phyloP scores from a whole-genome alignment of 805 yeast species.

The Yarrowia sp. region DNA sequence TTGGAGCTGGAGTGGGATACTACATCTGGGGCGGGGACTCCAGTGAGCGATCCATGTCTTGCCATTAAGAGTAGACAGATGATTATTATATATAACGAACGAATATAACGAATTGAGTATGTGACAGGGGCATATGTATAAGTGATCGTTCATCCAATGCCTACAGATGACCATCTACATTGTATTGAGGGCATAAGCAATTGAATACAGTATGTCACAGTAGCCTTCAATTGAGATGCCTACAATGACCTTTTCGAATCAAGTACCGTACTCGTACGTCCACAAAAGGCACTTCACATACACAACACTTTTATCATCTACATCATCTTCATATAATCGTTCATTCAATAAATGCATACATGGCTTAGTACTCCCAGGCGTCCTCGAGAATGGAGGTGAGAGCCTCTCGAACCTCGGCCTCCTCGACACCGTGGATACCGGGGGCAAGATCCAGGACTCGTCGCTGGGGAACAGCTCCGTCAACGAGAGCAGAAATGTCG shows the following conservation, averaged over 20 bases:
- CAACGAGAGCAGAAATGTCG: constrained; percentile 51
- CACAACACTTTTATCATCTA: too few species aligned
- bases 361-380: constrained; percentile 44
- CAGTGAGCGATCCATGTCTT: constrained; percentile 45
- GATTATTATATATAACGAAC: neutral
- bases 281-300: too few species aligned
- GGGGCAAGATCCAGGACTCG: constrained; percentile 53
- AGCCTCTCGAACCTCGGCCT: constrained; percentile 46
- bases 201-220: too few species aligned
- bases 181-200: too few species aligned
- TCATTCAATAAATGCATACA: constrained; percentile 15
- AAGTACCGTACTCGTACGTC: too few species aligned
- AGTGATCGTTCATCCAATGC: too few species aligned
- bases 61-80: constrained; percentile 41
- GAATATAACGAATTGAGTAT: constrained; percentile 7
- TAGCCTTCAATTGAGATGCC: too few species aligned
- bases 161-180: too few species aligned
- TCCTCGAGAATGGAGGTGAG: constrained; percentile 46
- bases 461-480: constrained; percentile 53
- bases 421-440: constrained; percentile 46
- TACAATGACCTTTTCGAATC: too few species aligned
- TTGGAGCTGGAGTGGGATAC: constrained; percentile 76
- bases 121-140: neutral
- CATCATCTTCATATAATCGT: too few species aligned
- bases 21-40: constrained; percentile 59